Percentiles rank a stretch among this genome's conserved stretches.
phyloP scores from a whole-genome alignment of 441 rosid species.

The Adansonia madagascariensis region DNA sequence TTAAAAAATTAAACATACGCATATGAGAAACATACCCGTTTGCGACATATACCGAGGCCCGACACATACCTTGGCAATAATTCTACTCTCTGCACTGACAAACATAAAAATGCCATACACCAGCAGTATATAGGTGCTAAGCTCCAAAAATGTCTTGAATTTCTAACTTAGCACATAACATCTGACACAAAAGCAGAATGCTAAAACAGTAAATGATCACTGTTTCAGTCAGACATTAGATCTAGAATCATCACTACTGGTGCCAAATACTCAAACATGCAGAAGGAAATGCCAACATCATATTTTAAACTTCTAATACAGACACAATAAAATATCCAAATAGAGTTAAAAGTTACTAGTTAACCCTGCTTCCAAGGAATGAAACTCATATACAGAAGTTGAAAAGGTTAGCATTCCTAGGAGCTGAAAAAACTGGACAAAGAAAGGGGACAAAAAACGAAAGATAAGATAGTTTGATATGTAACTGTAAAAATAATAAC shows the following conservation, averaged over 20 bases:
- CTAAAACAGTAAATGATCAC: not conserved
- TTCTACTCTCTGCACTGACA: not conserved
- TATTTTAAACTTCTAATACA: constrained; percentile 16
- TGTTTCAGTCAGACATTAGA: not conserved
- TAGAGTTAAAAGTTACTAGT: constrained; percentile 30
- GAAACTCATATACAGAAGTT: constrained; percentile 22
- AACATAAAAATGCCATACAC: not conserved
- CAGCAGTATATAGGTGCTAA: not conserved
- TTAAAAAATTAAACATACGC: too few species aligned
- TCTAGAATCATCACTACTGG: not conserved
- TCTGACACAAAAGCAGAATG: not conserved
- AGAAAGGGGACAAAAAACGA: constrained; percentile 26
- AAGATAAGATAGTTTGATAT: constrained; percentile 20
- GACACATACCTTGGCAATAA: not conserved
- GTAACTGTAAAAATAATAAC: constrained; percentile 10
- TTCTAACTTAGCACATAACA: not conserved
- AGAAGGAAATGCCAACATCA: constrained; percentile 14
- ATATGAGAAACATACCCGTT: too few species aligned
- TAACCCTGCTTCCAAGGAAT: constrained; percentile 27
- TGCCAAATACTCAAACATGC: not conserved
- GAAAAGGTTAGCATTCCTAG: constrained; percentile 9
- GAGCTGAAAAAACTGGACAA: constrained; percentile 24
- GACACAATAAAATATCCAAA: constrained; percentile 32
- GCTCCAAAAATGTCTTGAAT: too few species aligned
- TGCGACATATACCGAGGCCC: too few species aligned